Base-by-base conservation (phyloP, 306 rosid genomes). In the Malus domestica region DNA sequence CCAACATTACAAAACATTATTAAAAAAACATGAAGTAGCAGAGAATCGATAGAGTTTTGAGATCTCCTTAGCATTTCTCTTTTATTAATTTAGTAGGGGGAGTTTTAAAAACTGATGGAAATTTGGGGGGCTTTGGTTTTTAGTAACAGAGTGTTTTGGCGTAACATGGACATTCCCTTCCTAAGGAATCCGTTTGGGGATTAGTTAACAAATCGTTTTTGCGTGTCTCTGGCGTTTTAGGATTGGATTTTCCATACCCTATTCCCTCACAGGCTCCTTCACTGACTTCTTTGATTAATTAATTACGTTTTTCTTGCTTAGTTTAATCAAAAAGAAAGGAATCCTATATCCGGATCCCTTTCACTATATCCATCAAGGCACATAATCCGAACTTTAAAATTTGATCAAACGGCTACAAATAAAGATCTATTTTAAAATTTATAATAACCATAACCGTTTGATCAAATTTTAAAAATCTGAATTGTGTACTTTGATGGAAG, bases 141-240 rank as follows among this genome's bases (percentile, higher is more conserved):
- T 18, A 11, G 68, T 15, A 72, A 72, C 16, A 35, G 82, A 60
- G 80, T 80, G 59, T 46, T 67, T 40, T 69, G 77, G 77, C 68
- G 80, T 68, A 80, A 76, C 57, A 35, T 71, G 76, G 84, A 91
- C 98, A 93, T 93, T 93, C 97, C 66, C 84, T 73, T 64, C 82
- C 42, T 29, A 76, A 76, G 84, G 85, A 90, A 91, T 91, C 96
- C 73, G 91, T 79, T 80, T 91, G 78, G 95, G 97, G 97, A 94
- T 91, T 93, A 85, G 98, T 94, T 87, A 94, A 89, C 84, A 87
- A 90, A 86, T 84, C 88, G 54, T 44, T 78, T 78, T 32, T 20
- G 68, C 82, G 55, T 80, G 69, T 80, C 61, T 77, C 12, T 71
- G 59, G 62, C 27, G 65, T 68, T 67, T 72, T 2, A 22, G 18